Conservation (phyloP, 495 filamentous ascomycete genomes). For the Aspergillus sparsus region DNA sequence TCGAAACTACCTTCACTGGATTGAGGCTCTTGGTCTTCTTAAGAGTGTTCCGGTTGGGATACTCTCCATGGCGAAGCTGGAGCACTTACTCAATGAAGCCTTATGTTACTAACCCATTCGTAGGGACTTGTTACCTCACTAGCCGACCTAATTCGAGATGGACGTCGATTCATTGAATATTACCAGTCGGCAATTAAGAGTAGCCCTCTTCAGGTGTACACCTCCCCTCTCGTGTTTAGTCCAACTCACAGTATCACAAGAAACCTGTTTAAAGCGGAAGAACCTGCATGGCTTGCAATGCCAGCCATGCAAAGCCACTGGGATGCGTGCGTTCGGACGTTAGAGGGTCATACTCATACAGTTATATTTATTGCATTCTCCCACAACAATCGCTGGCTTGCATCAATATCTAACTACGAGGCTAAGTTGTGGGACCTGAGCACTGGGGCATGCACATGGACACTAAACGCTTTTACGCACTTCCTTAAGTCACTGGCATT, state of each 20-base stretch:
- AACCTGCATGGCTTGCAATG: neutral
- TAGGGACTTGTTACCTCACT: slow-evolving; percentile 10
- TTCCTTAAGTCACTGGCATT: too few relatives aligned
- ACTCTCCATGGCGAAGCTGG: slow-evolving; percentile 8
- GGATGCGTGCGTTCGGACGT: neutral
- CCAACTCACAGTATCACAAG: slow-evolving; percentile 29
- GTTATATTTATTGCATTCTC: neutral
- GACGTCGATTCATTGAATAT: slow-evolving; percentile 31
- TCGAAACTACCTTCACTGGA: slow-evolving; percentile 37
- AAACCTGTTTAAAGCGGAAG: slow-evolving; percentile 9
- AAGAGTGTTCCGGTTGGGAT: slow-evolving; percentile 30
- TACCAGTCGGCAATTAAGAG: slow-evolving; percentile 29
- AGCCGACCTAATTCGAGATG: slow-evolving; percentile 32
- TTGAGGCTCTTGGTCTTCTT: slow-evolving; percentile 38
- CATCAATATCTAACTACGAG: neutral
- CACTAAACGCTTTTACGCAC: too few relatives aligned
- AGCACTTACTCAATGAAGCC: slow-evolving; percentile 12
- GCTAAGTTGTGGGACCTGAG: neutral
- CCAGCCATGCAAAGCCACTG: neutral
- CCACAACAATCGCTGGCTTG: neutral
- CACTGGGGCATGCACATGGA: too few relatives aligned
- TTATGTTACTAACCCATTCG: slow-evolving; percentile 21
- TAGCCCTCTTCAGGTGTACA: slow-evolving; percentile 35
- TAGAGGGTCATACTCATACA: neutral
- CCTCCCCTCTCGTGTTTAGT: slow-evolving; percentile 33